Conservation (phyloP, 805 yeast species). For the Candida fluviatilis region DNA sequence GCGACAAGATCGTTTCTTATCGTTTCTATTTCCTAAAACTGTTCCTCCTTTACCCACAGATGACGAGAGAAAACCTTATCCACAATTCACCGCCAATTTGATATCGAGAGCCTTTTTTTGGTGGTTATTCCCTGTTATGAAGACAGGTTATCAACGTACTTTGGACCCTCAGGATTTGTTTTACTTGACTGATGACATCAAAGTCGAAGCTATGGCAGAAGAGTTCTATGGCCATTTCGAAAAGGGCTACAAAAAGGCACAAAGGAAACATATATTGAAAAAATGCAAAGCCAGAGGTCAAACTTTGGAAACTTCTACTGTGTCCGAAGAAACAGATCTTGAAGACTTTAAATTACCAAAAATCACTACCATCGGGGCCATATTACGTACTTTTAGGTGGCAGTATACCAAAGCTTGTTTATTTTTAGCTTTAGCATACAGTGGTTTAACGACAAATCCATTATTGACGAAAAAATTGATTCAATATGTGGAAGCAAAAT, state of each 20-base stretch:
- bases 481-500: conserved; percentile 26
- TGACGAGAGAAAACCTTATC: conserved; percentile 47
- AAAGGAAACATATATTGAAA: conserved; percentile 15
- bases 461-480: conserved; percentile 35
- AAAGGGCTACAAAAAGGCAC: conserved; percentile 17
- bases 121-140: conserved; percentile 66
- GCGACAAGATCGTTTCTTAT: conserved; percentile 31
- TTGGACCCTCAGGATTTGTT: conserved; percentile 61
- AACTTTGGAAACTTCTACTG: conserved; percentile 17
- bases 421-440: conserved; percentile 21
- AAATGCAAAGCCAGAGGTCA: conserved; percentile 27
- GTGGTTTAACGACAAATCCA: conserved; percentile 27
- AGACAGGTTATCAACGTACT: conserved; percentile 69
- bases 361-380: conserved; percentile 16
- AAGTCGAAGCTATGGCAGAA: conserved; percentile 28
- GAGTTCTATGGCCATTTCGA: conserved; percentile 20
- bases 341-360: conserved; percentile 27
- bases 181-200: conserved; percentile 29
- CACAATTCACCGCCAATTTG: conserved; percentile 34
- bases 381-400: conserved; percentile 26
- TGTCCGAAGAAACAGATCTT: conserved; percentile 22
- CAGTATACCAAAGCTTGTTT: conserved; percentile 30
- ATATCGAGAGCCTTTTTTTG: conserved; percentile 49
- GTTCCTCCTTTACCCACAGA: conserved; percentile 53
- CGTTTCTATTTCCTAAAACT: conserved; percentile 29